Base-by-base conservation (phyloP, 495 filamentous ascomycete genomes). In the Penicillium argentinense region DNA sequence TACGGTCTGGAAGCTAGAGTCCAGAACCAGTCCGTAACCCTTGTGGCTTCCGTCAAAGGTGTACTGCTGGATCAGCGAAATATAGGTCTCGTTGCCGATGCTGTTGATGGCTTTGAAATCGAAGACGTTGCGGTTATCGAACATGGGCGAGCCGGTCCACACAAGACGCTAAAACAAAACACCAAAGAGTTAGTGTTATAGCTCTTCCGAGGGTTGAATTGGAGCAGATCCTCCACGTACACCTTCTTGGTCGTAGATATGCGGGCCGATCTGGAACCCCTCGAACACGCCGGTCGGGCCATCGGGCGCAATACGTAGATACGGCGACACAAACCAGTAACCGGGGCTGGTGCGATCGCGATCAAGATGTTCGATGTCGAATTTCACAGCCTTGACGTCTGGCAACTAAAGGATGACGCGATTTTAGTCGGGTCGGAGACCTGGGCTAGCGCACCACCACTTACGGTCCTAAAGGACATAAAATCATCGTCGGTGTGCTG, bases 41-140 rank as follows among this genome's bases (percentile, higher is more conserved):
- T 43, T 56, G 4, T 69, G 65, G 6, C 42, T 54, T 9, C 53
- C 53, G 33, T 74, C 64, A 18, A 42, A 34, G 4, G 34, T 37
- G 17, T 66, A 59, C 22, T 73, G 66, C 45, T 66, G 47, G 43
- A 77, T 69, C 23, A 70, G 54, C 27, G 70, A 78, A 2, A 76
- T 57, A 27, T 76, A 70, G 11, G 64, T 45, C 13, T 51, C 52
- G 6, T 66, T 57, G 21, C 62, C 53, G 5, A 63, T 33, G 42
- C 62, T 53, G 41, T 63, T 40, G 44, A 67, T 40, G 24, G 55
- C 59, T 49, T 69, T 59, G 66, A 74, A 73, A 38, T 70, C 63
- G 49, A 64, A 62, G 33, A 61, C 51, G 37, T 66, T 65, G 26
- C 57, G 59, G 22, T 67, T 67, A 3, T 64, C 51, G 26, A 70